phyloP scores from a whole-genome alignment of 257 asterid species.

The Nemophila menziesii region DNA sequence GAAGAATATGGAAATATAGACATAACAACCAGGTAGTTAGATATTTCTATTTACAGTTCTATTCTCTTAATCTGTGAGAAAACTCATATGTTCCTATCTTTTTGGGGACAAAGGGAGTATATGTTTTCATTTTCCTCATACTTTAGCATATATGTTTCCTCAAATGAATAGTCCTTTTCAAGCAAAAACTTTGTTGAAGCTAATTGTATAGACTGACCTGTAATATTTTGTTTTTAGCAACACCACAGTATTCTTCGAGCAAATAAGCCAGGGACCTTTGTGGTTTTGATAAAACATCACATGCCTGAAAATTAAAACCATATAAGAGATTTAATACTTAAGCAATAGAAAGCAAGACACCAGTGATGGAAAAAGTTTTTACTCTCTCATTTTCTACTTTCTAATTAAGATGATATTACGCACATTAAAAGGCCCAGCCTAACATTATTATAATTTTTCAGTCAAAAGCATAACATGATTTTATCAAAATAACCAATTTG shows the following conservation, averaged over 20 bases:
- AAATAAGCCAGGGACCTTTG: conserved; percentile 91
- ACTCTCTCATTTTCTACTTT: not conserved
- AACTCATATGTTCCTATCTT: not conserved
- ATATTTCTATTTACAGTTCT: too few relatives aligned
- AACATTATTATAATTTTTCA: conserved; percentile 6
- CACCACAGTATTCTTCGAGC: conserved; percentile 68
- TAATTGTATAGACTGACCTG: conserved; percentile 37
- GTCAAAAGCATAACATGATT: not conserved
- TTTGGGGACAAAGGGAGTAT: not conserved
- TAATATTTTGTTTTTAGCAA: conserved; percentile 57
- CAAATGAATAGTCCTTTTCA: not conserved
- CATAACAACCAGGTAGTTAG: too few relatives aligned
- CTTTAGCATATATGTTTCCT: not conserved
- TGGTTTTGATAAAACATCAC: conserved; percentile 73
- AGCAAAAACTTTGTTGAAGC: not conserved
- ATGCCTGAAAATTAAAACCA: conserved; percentile 50
- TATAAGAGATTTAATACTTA: not conserved
- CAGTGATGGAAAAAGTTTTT: not conserved
- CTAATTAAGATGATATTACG: too few relatives aligned
- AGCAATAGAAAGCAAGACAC: not conserved
- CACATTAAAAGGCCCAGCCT: not conserved
- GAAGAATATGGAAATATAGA: not conserved
- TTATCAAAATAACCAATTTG: conserved; percentile 5
- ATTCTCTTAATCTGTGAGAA: not conserved
- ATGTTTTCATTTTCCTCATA: not conserved